Evolutionary conservation across 495 filamentous ascomycete genomes (phyloP).

Genomic region (Glutinoglossum americanum): DNA sequence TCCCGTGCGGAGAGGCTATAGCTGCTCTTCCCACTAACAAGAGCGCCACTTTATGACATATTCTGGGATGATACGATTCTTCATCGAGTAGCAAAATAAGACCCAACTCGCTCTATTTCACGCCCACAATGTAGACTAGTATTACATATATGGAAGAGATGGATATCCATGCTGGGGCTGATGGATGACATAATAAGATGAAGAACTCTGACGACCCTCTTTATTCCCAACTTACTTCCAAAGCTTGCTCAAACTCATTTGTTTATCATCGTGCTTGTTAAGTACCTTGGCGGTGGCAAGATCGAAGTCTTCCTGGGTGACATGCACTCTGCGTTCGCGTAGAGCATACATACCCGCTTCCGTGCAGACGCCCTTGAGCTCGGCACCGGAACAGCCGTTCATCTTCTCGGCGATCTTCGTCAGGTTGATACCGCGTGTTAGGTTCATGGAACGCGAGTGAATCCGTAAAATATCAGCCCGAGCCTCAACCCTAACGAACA

Average conservation of each 20-base stretch:
- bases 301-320: slow-evolving; percentile 98
- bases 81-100: no score
- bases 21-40: no score
- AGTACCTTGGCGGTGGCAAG: slow-evolving; percentile 96
- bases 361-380: slow-evolving; percentile 92
- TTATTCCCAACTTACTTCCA: slow-evolving; percentile 92
- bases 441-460: slow-evolving; percentile 91
- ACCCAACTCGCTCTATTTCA: not conserved
- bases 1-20: no score
- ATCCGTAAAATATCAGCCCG: slow-evolving; percentile 95
- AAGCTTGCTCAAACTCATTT: slow-evolving; percentile 69
- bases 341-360: slow-evolving; percentile 96
- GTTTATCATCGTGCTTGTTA: slow-evolving; percentile 99
- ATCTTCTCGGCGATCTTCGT: slow-evolving; percentile 99
- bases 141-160: slow-evolving; percentile 13
- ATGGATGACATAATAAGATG: not conserved
- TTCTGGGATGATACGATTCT: no score
- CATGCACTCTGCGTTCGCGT: slow-evolving; percentile 84
- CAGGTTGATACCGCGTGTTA: slow-evolving; percentile 92
- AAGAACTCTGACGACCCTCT: not conserved
- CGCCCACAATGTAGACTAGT: slow-evolving; percentile 10
- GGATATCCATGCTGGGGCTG: not conserved
- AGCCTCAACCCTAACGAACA: slow-evolving; percentile 48
- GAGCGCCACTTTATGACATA: no score
- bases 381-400: slow-evolving; percentile 94